A percentile compares a stretch with the other conserved stretches of the same genome.
These are phyloP conservation scores for Phytophthora hibernalis DNA, from an alignment of 352 stramenopile species.

Conservation along the genomic window DNA sequence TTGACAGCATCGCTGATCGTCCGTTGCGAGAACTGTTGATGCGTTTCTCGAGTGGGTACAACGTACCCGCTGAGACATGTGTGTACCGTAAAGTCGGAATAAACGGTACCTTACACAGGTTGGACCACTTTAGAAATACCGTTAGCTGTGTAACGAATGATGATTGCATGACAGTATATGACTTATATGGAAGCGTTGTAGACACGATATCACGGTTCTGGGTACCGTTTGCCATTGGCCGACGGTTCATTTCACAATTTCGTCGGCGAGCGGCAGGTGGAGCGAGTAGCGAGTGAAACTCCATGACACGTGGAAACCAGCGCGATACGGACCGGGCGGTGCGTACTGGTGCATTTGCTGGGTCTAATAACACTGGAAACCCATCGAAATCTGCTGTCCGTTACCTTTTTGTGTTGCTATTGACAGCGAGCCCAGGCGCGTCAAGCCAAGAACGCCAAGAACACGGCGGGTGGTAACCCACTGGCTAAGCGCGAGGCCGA, in stretches of 20 bases:
- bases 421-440: conserved; percentile 78
- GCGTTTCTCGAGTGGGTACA: conserved; percentile 12
- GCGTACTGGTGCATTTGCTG: conserved; percentile 17
- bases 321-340: conserved; percentile 78
- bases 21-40: conserved; percentile 15
- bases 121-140: too few relatives aligned
- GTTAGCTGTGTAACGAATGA: too few relatives aligned
- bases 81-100: too few relatives aligned
- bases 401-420: conserved; percentile 13
- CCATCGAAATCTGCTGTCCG: conserved; percentile 12
- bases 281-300: background rate
- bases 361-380: background rate
- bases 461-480: conserved; percentile 55
- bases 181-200: too few relatives aligned
- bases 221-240: background rate
- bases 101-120: too few relatives aligned
- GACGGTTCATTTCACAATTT: conserved; percentile 37
- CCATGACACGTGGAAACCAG: conserved; percentile 87
- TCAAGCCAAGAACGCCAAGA: conserved; percentile 56
- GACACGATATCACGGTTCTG: background rate
- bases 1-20: conserved; percentile 31
- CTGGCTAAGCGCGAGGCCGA: conserved; percentile 72
- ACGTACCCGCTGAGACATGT: background rate
- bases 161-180: too few relatives aligned
- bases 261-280: conserved; percentile 13